A percentile compares a stretch with the other conserved stretches of the same genome.
These are phyloP conservation scores for Globisporangium spinosum DNA, from an alignment of 352 stramenopile species.

Conservation along the genomic window DNA sequence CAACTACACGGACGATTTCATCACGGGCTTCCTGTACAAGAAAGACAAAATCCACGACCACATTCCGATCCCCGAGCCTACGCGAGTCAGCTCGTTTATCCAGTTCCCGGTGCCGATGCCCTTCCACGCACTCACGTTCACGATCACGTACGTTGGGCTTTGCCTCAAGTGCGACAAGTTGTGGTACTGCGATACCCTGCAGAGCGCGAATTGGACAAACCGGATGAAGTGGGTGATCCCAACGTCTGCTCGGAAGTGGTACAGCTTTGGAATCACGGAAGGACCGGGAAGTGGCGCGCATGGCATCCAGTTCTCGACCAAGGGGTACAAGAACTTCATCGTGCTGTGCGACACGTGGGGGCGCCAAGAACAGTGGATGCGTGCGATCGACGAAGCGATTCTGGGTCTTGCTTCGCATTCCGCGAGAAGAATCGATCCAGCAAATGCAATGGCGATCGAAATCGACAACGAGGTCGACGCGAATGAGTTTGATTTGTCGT, in stretches of 20 bases:
- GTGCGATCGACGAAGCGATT: slow-evolving; percentile 78
- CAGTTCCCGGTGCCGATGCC: slow-evolving; percentile 87
- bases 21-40: slow-evolving; percentile 88
- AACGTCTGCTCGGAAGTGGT: slow-evolving; percentile 84
- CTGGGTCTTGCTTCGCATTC: slow-evolving; percentile 55
- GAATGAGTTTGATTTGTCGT: slow-evolving; percentile 67
- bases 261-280: slow-evolving; percentile 78
- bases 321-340: slow-evolving; percentile 89
- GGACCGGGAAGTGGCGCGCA: slow-evolving; percentile 80
- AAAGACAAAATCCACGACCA: slow-evolving; percentile 90
- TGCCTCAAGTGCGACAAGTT: slow-evolving; percentile 87
- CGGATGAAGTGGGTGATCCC: slow-evolving; percentile 91
- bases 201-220: slow-evolving; percentile 78
- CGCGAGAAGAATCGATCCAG: slow-evolving; percentile 54
- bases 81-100: slow-evolving; percentile 84
- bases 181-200: slow-evolving; percentile 85
- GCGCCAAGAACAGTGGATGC: slow-evolving; percentile 85
- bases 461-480: slow-evolving; percentile 88
- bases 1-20: slow-evolving; percentile 81
- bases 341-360: slow-evolving; percentile 84
- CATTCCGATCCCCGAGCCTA: slow-evolving; percentile 84
- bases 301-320: slow-evolving; percentile 82
- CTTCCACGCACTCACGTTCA: slow-evolving; percentile 86
- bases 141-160: slow-evolving; percentile 78
- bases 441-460: slow-evolving; percentile 78